Evolutionary conservation across 78 protist genomes (phyloP).

Genomic region (Creolimax fragrantissima): DNA sequence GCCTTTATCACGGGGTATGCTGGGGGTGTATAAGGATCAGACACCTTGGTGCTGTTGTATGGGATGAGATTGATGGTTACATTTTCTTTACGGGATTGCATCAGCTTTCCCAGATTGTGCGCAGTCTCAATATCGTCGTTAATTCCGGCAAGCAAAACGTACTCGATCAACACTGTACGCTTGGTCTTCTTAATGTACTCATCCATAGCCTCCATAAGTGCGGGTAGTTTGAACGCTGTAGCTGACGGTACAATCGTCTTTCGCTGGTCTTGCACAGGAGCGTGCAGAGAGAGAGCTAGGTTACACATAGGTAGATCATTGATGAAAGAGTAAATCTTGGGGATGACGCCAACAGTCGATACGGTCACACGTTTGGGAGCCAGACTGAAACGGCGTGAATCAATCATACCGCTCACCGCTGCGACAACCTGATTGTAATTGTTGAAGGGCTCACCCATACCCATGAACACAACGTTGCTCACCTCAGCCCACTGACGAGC

Average conservation of each 20-base stretch:
- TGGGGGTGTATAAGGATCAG: constrained; percentile 14
- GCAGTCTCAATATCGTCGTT: constrained; percentile 29
- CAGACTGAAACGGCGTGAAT: not conserved
- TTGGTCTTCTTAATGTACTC: constrained; percentile 3
- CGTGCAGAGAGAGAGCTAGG: constrained; percentile 53
- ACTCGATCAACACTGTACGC: constrained; percentile 30
- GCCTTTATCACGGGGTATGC: not conserved
- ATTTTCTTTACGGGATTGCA: not conserved
- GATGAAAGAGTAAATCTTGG: not conserved
- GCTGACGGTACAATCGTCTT: constrained; percentile 39
- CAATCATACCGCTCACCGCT: constrained; percentile 19
- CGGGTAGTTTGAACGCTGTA: not conserved
- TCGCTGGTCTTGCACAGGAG: constrained; percentile 38
- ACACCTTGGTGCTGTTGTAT: constrained; percentile 35
- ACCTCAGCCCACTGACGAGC: not conserved
- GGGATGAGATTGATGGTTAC: constrained; percentile 42
- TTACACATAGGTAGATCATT: not conserved
- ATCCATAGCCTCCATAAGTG: constrained; percentile 30
- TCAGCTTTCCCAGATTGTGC: constrained; percentile 8
- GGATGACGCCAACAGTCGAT: constrained; percentile 45
- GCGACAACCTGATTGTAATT: constrained; percentile 6
- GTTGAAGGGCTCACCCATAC: constrained; percentile 59
- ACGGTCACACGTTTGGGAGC: not conserved
- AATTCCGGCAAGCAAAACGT: constrained; percentile 26
- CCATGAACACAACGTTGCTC: constrained; percentile 43